phyloP scores from a whole-genome alignment of 352 stramenopile genomes.

The Globisporangium carolinianum region DNA sequence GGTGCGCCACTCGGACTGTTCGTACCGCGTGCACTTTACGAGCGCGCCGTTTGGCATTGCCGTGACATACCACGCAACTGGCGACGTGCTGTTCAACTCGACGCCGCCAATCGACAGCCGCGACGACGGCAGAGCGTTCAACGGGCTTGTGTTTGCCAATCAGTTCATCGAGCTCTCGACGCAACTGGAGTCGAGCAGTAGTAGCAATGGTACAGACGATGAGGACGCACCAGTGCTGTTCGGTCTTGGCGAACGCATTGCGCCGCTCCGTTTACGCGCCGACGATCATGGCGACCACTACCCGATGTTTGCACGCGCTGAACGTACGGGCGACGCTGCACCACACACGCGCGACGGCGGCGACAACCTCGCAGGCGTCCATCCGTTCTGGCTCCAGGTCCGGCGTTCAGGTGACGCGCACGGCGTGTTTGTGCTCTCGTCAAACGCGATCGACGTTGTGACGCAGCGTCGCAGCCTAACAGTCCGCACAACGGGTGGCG shows the following conservation, averaged over 20 bases:
- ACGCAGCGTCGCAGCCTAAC: conserved; percentile 55
- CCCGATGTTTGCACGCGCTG: conserved; percentile 52
- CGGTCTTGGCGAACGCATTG: conserved; percentile 67
- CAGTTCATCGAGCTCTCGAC: conserved; percentile 86
- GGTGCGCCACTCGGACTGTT: neutral
- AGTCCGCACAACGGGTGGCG: conserved; percentile 69
- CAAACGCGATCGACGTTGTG: conserved; percentile 85
- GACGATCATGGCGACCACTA: conserved; percentile 55
- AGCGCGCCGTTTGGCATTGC: conserved; percentile 64
- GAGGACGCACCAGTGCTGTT: conserved; percentile 34
- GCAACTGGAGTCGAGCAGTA: conserved; percentile 17
- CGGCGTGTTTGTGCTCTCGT: conserved; percentile 73
- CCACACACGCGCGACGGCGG: conserved; percentile 29
- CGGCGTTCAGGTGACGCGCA: conserved; percentile 39
- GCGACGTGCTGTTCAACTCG: conserved; percentile 81
- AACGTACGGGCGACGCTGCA: conserved; percentile 7
- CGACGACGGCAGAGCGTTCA: conserved; percentile 25
- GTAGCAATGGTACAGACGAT: conserved; percentile 12
- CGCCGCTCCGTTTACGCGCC: conserved; percentile 25
- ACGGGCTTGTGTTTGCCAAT: conserved; percentile 74
- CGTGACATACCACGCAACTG: conserved; percentile 41
- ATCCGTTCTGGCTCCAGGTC: conserved; percentile 74
- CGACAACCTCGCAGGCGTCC: conserved; percentile 74
- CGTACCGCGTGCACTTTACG: conserved; percentile 59
- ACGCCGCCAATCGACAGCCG: conserved; percentile 40